Conservation (phyloP, 1,284 basidiomycete species). For the Malassezia furfur region DNA sequence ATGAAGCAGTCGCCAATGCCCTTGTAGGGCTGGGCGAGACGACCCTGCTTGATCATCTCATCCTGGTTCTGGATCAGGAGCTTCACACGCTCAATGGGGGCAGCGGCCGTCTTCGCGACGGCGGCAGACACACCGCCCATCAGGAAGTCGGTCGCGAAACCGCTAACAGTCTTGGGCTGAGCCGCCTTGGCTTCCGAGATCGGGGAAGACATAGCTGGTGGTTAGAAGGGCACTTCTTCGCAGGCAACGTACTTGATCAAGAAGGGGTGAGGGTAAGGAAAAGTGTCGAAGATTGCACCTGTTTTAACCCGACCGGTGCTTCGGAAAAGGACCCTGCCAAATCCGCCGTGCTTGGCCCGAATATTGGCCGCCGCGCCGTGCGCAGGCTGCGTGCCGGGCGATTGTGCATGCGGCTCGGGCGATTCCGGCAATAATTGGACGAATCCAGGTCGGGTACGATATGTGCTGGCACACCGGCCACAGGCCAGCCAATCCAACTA, state of each 20-base stretch:
- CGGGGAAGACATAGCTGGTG: neutral
- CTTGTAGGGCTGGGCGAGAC: constrained; percentile 48
- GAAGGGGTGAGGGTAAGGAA: constrained; percentile 2
- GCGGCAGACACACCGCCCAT: constrained; percentile 49
- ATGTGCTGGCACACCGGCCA: neutral
- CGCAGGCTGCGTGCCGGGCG: neutral
- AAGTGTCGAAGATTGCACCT: neutral
- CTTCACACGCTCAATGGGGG: constrained; percentile 49
- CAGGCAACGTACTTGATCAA: neutral
- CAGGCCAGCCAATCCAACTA: neutral
- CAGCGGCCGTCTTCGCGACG: constrained; percentile 48
- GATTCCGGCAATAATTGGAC: neutral
- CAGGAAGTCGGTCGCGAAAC: constrained; percentile 46
- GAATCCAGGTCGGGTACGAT: neutral
- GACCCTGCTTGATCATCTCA: constrained; percentile 50
- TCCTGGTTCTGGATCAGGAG: constrained; percentile 49
- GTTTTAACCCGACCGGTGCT: neutral
- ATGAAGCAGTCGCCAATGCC: constrained; percentile 48
- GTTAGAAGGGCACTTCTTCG: neutral
- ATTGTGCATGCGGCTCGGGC: neutral
- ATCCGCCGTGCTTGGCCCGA: neutral
- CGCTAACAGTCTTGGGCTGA: constrained; percentile 32
- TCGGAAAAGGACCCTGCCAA: neutral
- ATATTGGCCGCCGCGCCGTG: constrained; percentile 2
- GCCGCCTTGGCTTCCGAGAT: constrained; percentile 16